These are phyloP conservation scores for Aspergillus cejpii DNA, from an alignment of 2,329 filamentous ascomycete species.

Conservation along the genomic window DNA sequence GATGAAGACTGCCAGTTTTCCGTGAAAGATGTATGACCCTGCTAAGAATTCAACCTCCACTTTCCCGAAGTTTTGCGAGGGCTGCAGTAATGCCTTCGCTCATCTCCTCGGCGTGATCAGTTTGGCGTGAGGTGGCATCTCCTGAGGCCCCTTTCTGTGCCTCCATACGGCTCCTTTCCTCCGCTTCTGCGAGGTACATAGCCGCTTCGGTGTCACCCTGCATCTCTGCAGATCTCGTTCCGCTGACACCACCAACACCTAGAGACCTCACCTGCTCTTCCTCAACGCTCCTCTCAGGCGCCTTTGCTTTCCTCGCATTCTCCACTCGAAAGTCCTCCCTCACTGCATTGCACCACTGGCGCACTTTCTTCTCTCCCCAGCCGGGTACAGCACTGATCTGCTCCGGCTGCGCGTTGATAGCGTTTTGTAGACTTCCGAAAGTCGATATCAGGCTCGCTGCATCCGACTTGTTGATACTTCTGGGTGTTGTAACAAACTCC, in stretches of 20 bases:
- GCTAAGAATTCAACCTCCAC: conserved; percentile 19
- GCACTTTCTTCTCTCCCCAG: conserved; percentile 94
- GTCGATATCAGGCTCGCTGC: conserved; percentile 82
- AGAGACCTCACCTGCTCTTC: conserved; percentile 27
- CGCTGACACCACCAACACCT: conserved; percentile 17
- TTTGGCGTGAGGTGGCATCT: conserved; percentile 11
- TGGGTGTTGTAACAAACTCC: conserved; percentile 85
- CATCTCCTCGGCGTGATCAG: conserved; percentile 39
- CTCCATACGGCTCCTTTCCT: conserved; percentile 17
- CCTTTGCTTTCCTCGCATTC: conserved; percentile 57
- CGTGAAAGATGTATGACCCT: neutral
- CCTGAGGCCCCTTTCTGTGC: conserved; percentile 15
- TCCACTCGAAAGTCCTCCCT: conserved; percentile 76
- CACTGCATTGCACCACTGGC: conserved; percentile 73
- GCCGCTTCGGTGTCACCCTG: conserved; percentile 46
- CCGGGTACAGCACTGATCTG: conserved; percentile 78
- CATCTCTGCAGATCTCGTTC: conserved; percentile 15
- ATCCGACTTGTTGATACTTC: conserved; percentile 90
- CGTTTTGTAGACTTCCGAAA: conserved; percentile 81
- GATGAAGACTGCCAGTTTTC: neutral
- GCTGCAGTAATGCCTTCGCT: conserved; percentile 55
- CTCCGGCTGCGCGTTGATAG: conserved; percentile 80
- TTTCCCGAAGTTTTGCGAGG: conserved; percentile 48
- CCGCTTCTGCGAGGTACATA: conserved; percentile 33
- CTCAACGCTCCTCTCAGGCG: conserved; percentile 22